Conservation (phyloP, 192 early-diverging fungal genomes). For the Umbelopsis vinacea region DNA sequence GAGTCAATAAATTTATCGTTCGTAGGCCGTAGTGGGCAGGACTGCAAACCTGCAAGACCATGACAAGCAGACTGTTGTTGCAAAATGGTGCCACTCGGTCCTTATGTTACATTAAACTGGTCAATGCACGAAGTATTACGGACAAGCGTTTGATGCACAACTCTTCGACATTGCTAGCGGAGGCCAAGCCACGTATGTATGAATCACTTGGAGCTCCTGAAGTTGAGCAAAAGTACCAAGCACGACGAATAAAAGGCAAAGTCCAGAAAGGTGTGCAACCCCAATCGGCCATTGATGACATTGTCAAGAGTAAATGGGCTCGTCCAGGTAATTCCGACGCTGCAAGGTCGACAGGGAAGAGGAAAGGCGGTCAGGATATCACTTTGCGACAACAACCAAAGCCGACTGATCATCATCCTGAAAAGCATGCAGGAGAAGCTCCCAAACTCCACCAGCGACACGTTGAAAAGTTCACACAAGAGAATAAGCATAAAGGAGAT, state of each 20-base stretch:
- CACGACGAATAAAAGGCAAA: constrained; percentile 11
- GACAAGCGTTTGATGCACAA: neutral
- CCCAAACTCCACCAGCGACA: constrained; percentile 33
- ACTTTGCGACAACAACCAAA: neutral
- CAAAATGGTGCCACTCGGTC: constrained; percentile 16
- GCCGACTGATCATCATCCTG: constrained; percentile 33
- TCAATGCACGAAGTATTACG: neutral
- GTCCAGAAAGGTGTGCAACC: neutral
- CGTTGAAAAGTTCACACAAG: constrained; percentile 34
- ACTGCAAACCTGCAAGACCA: neutral
- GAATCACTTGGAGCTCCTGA: constrained; percentile 16
- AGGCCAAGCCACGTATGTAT: constrained; percentile 6
- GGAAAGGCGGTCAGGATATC: neutral
- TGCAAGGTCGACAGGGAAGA: neutral
- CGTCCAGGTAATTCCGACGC: neutral
- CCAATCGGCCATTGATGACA: constrained; percentile 8
- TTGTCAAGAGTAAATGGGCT: constrained; percentile 22
- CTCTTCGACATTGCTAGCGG: neutral
- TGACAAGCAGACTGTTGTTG: constrained; percentile 16
- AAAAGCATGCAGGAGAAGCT: constrained; percentile 34
- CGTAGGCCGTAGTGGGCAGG: no score
- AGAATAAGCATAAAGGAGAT: constrained; percentile 25
- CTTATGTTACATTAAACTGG: neutral
- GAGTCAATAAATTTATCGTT: no score
- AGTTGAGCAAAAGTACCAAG: constrained; percentile 9